Percentiles rank a stretch among this genome's conserved stretches.
Evolutionary conservation across 2,329 filamentous ascomycete genomes (phyloP).

Genomic region (Fusarium graminum): DNA sequence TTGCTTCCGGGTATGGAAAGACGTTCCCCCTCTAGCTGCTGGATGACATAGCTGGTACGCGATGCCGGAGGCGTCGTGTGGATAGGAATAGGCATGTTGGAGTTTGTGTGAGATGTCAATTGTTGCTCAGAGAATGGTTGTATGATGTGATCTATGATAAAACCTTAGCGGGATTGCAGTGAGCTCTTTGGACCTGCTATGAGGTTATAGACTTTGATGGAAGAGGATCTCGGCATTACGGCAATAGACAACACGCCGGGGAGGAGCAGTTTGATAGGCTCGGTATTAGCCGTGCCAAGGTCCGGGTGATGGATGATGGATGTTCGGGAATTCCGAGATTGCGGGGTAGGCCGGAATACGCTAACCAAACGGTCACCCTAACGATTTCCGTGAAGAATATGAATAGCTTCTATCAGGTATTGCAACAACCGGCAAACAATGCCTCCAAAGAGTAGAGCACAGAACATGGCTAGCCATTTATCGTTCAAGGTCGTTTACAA

Average conservation of each 20-base stretch:
- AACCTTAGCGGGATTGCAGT: neutral
- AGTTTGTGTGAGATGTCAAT: neutral
- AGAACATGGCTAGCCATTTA: neutral
- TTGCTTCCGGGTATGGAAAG: constrained; percentile 66
- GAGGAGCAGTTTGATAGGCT: neutral
- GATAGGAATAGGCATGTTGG: constrained; percentile 52
- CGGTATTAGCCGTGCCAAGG: neutral
- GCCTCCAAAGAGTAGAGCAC: neutral
- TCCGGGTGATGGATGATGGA: neutral
- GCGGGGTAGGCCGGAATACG: constrained; percentile 7
- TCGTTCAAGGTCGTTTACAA: constrained; percentile 11
- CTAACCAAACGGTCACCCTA: neutral
- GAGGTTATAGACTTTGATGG: neutral
- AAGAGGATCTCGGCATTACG: neutral
- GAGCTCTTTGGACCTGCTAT: neutral
- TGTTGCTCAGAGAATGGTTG: neutral
- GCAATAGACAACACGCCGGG: neutral
- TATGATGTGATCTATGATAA: neutral
- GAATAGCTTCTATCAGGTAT: neutral
- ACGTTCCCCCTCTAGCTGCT: constrained; percentile 64
- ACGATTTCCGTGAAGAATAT: neutral
- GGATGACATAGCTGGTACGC: constrained; percentile 60
- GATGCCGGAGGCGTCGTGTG: constrained; percentile 54
- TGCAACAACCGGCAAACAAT: neutral
- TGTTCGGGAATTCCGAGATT: constrained; percentile 14